phyloP scores from a whole-genome alignment of 108 stramenopile genomes.

The Skeletonema menzelii region DNA sequence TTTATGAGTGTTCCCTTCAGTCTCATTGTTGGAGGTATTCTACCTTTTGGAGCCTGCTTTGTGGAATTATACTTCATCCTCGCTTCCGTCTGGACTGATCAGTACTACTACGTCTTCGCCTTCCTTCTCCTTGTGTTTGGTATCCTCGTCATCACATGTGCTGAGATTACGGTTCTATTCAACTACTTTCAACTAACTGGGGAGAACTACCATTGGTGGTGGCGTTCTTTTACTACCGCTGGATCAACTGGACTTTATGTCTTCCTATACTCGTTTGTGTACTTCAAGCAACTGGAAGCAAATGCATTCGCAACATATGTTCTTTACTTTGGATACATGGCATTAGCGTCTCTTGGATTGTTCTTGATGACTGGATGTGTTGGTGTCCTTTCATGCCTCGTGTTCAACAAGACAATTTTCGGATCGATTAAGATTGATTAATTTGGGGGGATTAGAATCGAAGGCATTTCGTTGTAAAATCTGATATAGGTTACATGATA shows the following conservation, averaged over 20 bases:
- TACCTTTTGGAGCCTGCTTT: slow-evolving; percentile 55
- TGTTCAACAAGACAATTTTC: slow-evolving; percentile 96
- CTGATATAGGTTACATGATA: neutral
- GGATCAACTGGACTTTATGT: slow-evolving; percentile 95
- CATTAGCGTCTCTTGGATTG: slow-evolving; percentile 81
- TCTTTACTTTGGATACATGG: slow-evolving; percentile 99
- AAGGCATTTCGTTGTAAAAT: neutral
- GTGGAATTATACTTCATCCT: slow-evolving; percentile 99
- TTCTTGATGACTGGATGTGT: slow-evolving; percentile 96
- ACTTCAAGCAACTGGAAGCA: slow-evolving; percentile 91
- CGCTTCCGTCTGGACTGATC: slow-evolving; percentile 93
- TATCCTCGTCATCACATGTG: slow-evolving; percentile 95
- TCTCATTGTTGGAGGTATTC: slow-evolving; percentile 1
- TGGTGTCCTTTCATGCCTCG: slow-evolving; percentile 87
- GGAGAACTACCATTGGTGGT: slow-evolving; percentile 99
- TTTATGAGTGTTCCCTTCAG: slow-evolving; percentile 78
- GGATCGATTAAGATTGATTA: slow-evolving; percentile 97
- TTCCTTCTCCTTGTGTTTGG: slow-evolving; percentile 94
- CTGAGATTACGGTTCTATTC: slow-evolving; percentile 97
- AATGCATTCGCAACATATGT: slow-evolving; percentile 89
- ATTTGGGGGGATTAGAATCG: slow-evolving; percentile 39
- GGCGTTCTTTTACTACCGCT: slow-evolving; percentile 92
- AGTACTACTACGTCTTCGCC: slow-evolving; percentile 99
- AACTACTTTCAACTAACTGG: slow-evolving; percentile 98
- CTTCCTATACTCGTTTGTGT: slow-evolving; percentile 93